Evolutionary conservation across 23 red algal species (phyloP).

Genomic region (Pyropia yezoensis): DNA sequence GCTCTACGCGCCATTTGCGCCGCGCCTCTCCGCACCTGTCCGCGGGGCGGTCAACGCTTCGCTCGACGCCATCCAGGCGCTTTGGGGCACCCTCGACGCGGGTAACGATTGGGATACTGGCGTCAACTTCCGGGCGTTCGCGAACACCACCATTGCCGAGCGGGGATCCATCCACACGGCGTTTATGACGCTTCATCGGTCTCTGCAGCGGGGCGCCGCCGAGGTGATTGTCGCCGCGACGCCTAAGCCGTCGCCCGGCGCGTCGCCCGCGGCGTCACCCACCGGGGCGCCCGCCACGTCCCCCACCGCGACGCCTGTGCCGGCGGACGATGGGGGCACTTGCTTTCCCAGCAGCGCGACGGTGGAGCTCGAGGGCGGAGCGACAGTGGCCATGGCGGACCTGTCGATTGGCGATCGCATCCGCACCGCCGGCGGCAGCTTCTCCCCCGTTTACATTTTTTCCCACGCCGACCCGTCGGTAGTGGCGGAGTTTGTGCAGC

Average conservation of each 20-base stretch:
- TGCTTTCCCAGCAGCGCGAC: constrained; percentile 46
- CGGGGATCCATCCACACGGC: constrained; percentile 11
- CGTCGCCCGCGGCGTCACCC: neutral
- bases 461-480: constrained; percentile 12
- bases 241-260: constrained; percentile 1
- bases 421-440: constrained; percentile 21
- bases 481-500: neutral
- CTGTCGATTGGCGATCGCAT: constrained; percentile 47
- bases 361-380: constrained; percentile 38
- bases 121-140: constrained; percentile 18
- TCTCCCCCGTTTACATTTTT: constrained; percentile 46
- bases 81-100: constrained; percentile 10
- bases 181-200: neutral
- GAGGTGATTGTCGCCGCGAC: neutral
- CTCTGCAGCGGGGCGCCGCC: neutral
- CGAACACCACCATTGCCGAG: constrained; percentile 11
- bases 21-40: neutral
- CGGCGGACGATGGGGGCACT: constrained; percentile 4
- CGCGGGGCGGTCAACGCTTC: constrained; percentile 6
- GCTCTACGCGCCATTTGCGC: constrained; percentile 13
- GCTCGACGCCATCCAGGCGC: neutral
- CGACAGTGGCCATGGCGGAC: constrained; percentile 21
- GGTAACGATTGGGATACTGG: constrained; percentile 34
- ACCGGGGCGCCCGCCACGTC: neutral
- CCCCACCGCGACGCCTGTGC: constrained; percentile 11